These are phyloP conservation scores for Elasticomyces elasticus DNA, from an alignment of 495 filamentous ascomycete species.

Conservation along the genomic window DNA sequence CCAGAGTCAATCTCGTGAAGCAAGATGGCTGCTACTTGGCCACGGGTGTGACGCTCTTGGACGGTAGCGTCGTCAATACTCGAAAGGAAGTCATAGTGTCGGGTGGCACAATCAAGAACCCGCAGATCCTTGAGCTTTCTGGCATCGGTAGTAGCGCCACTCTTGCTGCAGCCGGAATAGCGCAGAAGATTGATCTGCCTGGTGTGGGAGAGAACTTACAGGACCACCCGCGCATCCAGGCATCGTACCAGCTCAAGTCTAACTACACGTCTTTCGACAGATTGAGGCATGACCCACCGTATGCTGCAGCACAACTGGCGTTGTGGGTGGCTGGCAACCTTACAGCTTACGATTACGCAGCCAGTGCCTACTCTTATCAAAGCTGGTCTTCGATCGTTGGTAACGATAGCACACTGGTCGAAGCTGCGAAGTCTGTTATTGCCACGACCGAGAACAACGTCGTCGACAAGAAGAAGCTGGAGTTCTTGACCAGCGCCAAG, in stretches of 20 bases:
- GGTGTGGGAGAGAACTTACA: slow-evolving; percentile 26
- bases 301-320: slow-evolving; percentile 15
- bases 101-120: slow-evolving; percentile 27
- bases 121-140: slow-evolving; percentile 24
- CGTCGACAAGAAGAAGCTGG: slow-evolving; percentile 14
- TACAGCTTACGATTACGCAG: slow-evolving; percentile 18
- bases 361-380: slow-evolving; percentile 15
- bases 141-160: slow-evolving; percentile 20
- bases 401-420: slow-evolving; percentile 2
- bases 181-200: slow-evolving; percentile 10
- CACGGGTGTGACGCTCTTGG: slow-evolving; percentile 11
- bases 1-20: slow-evolving; percentile 14
- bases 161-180: slow-evolving; percentile 8
- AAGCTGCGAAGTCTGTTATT: slow-evolving; percentile 1
- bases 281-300: slow-evolving; percentile 4
- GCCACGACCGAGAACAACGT: background rate
- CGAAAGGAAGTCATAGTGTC: slow-evolving; percentile 30
- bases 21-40: background rate
- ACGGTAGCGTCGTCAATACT: slow-evolving; percentile 23
- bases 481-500: slow-evolving; percentile 6
- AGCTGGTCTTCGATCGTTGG: slow-evolving; percentile 16
- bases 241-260: slow-evolving; percentile 15
- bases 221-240: slow-evolving; percentile 24
- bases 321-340: slow-evolving; percentile 13
- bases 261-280: slow-evolving; percentile 20